Evolutionary conservation across 306 rosid genomes (phyloP).

Genomic region (Quercus alba): DNA sequence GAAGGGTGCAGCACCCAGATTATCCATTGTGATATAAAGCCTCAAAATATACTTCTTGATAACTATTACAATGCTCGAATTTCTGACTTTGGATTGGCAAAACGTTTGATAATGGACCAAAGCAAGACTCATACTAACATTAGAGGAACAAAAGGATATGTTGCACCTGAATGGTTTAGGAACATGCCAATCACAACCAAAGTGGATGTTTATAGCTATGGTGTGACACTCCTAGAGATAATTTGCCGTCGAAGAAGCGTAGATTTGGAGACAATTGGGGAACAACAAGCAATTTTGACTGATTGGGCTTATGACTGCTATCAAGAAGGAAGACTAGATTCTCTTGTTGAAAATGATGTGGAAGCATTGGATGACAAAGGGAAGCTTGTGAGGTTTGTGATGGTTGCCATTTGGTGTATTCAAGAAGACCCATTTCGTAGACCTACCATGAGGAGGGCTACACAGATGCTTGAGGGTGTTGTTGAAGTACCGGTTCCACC

Average conservation of each 20-base stretch:
- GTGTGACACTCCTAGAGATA: constrained; percentile 22
- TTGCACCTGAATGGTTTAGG: constrained; percentile 33
- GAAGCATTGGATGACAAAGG: constrained; percentile 10
- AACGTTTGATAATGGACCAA: constrained; percentile 14
- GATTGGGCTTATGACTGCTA: constrained; percentile 29
- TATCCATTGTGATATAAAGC: constrained; percentile 37
- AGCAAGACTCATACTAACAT: background rate
- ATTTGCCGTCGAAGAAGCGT: constrained; percentile 16
- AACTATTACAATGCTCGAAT: constrained; percentile 13
- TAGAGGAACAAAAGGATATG: constrained; percentile 28
- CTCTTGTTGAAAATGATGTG: constrained; percentile 5
- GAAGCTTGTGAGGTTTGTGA: constrained; percentile 24
- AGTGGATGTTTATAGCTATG: constrained; percentile 31
- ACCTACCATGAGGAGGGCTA: constrained; percentile 30
- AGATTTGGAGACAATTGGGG: background rate
- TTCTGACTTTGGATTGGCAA: constrained; percentile 33
- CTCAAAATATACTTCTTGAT: constrained; percentile 34
- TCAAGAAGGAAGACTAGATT: constrained; percentile 2
- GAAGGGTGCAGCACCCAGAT: constrained; percentile 24
- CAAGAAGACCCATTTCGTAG: constrained; percentile 30
- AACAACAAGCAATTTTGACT: background rate
- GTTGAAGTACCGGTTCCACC: constrained; percentile 31
- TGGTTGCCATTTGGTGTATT: constrained; percentile 31
- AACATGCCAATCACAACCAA: constrained; percentile 15
- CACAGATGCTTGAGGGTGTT: constrained; percentile 43